Conservation (phyloP, 257 asterid species). For the Nicotiana obtusifolia region DNA sequence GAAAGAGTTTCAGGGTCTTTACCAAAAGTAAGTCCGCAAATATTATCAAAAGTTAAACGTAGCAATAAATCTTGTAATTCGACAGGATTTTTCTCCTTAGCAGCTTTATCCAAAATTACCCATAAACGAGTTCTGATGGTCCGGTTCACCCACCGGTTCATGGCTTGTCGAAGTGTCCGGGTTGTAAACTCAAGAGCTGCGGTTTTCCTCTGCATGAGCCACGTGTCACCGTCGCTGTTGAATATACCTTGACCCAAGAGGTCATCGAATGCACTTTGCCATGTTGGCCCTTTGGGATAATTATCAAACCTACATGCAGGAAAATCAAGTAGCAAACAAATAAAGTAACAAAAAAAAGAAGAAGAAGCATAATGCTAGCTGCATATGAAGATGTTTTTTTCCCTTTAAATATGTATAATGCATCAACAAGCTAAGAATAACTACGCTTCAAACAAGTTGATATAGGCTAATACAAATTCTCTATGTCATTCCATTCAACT, state of each 20-base stretch:
- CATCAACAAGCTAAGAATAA: too few relatives aligned
- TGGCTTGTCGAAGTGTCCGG: conserved; percentile 84
- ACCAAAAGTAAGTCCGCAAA: conserved; percentile 78
- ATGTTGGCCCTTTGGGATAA: conserved; percentile 77
- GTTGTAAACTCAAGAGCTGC: conserved; percentile 90
- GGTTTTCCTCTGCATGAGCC: conserved; percentile 79
- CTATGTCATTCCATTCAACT: too few relatives aligned
- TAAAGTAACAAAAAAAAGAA: neutral
- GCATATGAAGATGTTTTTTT: too few relatives aligned
- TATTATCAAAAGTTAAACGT: conserved; percentile 69
- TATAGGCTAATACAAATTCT: too few relatives aligned
- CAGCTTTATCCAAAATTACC: conserved; percentile 61
- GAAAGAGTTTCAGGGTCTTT: conserved; percentile 81
- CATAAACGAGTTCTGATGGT: conserved; percentile 69
- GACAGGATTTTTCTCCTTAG: conserved; percentile 34
- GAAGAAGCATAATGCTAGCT: too few relatives aligned
- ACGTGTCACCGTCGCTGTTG: conserved; percentile 82
- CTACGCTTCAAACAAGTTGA: too few relatives aligned
- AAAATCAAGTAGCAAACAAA: neutral
- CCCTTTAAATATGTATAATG: too few relatives aligned
- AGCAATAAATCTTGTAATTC: conserved; percentile 72
- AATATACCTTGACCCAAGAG: conserved; percentile 79
- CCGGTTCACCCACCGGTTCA: conserved; percentile 91
- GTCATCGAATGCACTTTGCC: conserved; percentile 88
- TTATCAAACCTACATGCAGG: conserved; percentile 47